Evolutionary conservation across 148 eudicot species (phyloP), one percentile per base, ranked within the genome.

Genomic region (Rhododendron griersonianum): DNA sequence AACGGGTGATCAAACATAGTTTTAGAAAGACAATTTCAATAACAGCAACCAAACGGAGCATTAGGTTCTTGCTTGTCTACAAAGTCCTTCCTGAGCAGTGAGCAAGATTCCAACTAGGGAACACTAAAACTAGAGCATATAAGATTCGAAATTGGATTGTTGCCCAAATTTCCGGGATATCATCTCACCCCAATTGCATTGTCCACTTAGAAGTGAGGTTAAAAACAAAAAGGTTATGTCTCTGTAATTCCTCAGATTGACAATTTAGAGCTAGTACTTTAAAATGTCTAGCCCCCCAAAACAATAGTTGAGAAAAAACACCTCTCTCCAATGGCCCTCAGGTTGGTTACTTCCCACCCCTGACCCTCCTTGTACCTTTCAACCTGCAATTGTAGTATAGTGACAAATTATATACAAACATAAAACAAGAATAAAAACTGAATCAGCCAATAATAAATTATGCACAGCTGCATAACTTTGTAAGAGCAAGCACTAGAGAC

Each of bases 271-370:
- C 76, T 30, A 39, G 39, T 30, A 71, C 76, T 28, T 28, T 14
- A 67, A 33, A 71, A 71, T 71, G 41, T 71, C 76, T 33, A 33
- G 76, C 21, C 19, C 21, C 19, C 76, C 18, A 71, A 71, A 30
- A 89, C 92, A 51, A 89, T 78, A 73, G 92, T 90, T 0, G 92
- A 89, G 86, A 88, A 83, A 67, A 90, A 94, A 87, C 94, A 87
- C 90, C 95, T 91, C 86, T 81, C 83, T 69, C 94, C 93, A 48
- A 92, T 83, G 50, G 89, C 94, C 84, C 67, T 91, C 86, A 89
- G 91, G 85, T 89, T 87, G 74, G 93, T 92, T 83, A 86, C 76
- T 85, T 91, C 86, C 98, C 98, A 95, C 74, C 97, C 96, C 53
- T 77, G 80, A 41, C 93, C 95, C 83, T 92, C 94, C 89, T 93